Evolutionary conservation across 2,329 filamentous ascomycete genomes (phyloP).

Genomic region (Xylariaceae sp.): DNA sequence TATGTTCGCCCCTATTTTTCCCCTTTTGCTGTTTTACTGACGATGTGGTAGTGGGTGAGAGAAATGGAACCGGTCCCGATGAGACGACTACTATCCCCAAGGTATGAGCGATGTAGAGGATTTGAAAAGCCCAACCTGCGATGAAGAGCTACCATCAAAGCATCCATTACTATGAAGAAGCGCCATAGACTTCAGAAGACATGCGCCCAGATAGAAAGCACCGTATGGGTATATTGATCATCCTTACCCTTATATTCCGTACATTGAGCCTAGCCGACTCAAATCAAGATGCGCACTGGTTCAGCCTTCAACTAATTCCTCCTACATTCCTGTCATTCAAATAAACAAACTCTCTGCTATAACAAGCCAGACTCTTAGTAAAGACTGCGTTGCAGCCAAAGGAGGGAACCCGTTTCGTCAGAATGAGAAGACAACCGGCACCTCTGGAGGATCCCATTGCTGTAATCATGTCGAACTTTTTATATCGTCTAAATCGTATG

Average conservation of each 20-base stretch:
- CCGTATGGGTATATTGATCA: not conserved
- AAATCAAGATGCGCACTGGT: not conserved
- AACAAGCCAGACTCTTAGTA: too few relatives aligned
- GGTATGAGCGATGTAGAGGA: not conserved
- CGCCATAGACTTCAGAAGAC: not conserved
- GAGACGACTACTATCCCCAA: slow-evolving; percentile 31
- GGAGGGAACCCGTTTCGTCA: slow-evolving; percentile 23
- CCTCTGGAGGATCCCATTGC: slow-evolving; percentile 12
- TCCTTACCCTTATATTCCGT: not conserved
- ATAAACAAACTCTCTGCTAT: not conserved
- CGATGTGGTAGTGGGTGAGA: slow-evolving; percentile 47
- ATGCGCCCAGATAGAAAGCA: not conserved
- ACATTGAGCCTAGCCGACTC: not conserved
- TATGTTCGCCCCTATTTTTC: slow-evolving; percentile 35
- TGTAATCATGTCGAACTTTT: slow-evolving; percentile 8
- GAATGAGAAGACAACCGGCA: slow-evolving; percentile 23
- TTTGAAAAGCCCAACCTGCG: too few relatives aligned
- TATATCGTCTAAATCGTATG: slow-evolving; percentile 7
- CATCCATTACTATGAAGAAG: too few relatives aligned
- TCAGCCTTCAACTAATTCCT: not conserved
- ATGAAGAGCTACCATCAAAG: too few relatives aligned
- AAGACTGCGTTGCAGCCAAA: slow-evolving; percentile 11
- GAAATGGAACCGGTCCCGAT: slow-evolving; percentile 48
- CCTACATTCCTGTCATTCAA: not conserved
- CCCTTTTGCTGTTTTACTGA: slow-evolving; percentile 24